Percentiles rank a stretch among this genome's conserved stretches.
phyloP scores from a whole-genome alignment of 441 rosid genomes.

The Populus hybrid region DNA sequence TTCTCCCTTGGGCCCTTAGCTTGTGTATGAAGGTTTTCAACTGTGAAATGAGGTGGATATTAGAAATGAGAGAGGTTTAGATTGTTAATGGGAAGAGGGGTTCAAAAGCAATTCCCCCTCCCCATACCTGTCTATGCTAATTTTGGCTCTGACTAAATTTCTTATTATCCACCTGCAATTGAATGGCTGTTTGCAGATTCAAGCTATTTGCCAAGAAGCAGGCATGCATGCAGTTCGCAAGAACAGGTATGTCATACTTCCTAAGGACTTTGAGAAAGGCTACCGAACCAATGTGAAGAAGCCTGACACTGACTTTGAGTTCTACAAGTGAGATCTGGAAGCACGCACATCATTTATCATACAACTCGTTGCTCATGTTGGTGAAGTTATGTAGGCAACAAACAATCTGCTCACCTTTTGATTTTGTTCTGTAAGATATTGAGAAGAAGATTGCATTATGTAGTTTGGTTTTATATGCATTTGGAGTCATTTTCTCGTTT shows the following conservation, averaged over 20 bases:
- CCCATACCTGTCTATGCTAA: too few species aligned
- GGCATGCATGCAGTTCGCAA: conserved; percentile 96
- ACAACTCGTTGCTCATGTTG: background rate
- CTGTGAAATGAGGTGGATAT: too few species aligned
- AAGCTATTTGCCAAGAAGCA: conserved; percentile 96
- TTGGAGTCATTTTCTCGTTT: background rate
- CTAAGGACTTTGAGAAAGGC: conserved; percentile 95
- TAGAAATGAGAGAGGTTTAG: too few species aligned
- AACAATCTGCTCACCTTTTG: background rate
- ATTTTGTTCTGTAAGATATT: background rate
- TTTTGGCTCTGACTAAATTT: background rate
- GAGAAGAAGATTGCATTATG: background rate
- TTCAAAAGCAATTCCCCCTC: too few species aligned
- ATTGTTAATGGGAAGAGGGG: too few species aligned
- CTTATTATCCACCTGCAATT: background rate
- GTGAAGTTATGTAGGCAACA: background rate
- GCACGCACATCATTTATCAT: background rate
- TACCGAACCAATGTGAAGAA: conserved; percentile 92
- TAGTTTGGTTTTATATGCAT: too few species aligned
- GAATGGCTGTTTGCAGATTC: conserved; percentile 42
- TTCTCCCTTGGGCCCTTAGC: too few species aligned
- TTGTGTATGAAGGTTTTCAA: too few species aligned
- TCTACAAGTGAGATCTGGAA: conserved; percentile 46
- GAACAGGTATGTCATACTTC: conserved; percentile 89
- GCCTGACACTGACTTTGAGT: conserved; percentile 93